These are phyloP conservation scores for Emergomyces africanus DNA, from an alignment of 2,329 filamentous ascomycete genomes.

Conservation along the genomic window DNA sequence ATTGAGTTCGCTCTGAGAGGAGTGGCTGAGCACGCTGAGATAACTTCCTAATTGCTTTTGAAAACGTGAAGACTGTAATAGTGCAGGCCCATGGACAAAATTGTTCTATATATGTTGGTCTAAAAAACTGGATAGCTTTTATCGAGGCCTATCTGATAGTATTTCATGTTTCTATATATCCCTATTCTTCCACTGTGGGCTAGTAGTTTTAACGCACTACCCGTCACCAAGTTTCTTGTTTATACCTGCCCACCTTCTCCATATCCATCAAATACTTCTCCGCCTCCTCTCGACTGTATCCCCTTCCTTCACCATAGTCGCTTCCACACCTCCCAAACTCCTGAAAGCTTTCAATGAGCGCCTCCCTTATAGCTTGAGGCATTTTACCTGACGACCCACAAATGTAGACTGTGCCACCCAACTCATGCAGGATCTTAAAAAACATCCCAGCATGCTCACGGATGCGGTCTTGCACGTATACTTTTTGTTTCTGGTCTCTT, in stretches of 20 bases:
- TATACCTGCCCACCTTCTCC: constrained; percentile 51
- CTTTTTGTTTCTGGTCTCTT: constrained; percentile 50
- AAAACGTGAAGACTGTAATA: neutral
- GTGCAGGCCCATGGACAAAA: neutral
- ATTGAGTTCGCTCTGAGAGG: no score
- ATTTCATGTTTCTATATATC: neutral
- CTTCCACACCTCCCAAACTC: constrained; percentile 34
- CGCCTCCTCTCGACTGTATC: constrained; percentile 34
- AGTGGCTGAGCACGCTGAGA: no score
- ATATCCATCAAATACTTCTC: constrained; percentile 43
- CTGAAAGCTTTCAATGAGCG: constrained; percentile 49
- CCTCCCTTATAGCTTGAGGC: constrained; percentile 56
- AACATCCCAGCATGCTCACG: constrained; percentile 38
- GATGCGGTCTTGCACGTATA: constrained; percentile 56
- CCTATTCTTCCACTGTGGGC: neutral
- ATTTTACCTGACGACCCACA: constrained; percentile 53
- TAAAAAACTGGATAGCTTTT: neutral
- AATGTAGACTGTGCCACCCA: constrained; percentile 39
- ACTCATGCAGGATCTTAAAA: constrained; percentile 38
- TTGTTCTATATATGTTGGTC: neutral
- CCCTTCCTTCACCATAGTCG: neutral
- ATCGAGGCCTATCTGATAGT: neutral
- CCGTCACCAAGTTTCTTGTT: constrained; percentile 55
- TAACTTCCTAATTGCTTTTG: neutral
- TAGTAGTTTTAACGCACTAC: neutral